Evolutionary conservation across 1,284 basidiomycete genomes (phyloP), one percentile per base, ranked within the genome.

Genomic region (Trichosporon ovoides): DNA sequence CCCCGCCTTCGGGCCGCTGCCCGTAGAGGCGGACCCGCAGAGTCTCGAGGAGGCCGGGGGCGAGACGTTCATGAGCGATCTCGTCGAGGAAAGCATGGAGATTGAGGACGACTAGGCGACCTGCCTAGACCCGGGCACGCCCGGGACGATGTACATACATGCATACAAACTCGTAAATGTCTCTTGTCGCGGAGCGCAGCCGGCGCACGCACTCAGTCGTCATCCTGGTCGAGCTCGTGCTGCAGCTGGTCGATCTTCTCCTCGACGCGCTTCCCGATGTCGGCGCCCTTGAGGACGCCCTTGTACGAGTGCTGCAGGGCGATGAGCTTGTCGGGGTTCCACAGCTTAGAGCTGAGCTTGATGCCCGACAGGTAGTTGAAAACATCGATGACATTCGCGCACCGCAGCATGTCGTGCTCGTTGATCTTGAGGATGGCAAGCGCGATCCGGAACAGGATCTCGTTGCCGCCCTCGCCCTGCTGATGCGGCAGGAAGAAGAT

Each of bases 391-490:
- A 92, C 87, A 3, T 88, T 89, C 58, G 87, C 84, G 68, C 90
- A 91, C 0, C 82, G 82, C 33, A 94, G 77, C 2, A 98, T 82
- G 61, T 96, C 91, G 28, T 80, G 78, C 72, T 95, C 89, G 75
- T 91, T 89, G 58, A 83, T 83, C 61, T 87, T 87, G 58, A 98
- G 81, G 43, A 98, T 91, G 10, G 85, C 87, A 46, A 98, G 81
- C 0, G 93, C 91, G 38, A 96, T 79, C 31, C 94, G 86, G 79
- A 95, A 95, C n/a, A 93, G 81, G 6, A 93, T 88, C 67, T 93
- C 90, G 50, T 92, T 82, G 0, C 95, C 95, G 43, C 43, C 43
- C 43, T 48, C 43, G 22, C 43, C 43, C 43, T 48, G 43, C 22
- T 48, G 22, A 22, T 22, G 16, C 68, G 97, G 91, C 5, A 96